Evolutionary conservation across 208 protist species (phyloP), one percentile per base, ranked within the genome.

Genomic region (Acanthamoeba quina): DNA sequence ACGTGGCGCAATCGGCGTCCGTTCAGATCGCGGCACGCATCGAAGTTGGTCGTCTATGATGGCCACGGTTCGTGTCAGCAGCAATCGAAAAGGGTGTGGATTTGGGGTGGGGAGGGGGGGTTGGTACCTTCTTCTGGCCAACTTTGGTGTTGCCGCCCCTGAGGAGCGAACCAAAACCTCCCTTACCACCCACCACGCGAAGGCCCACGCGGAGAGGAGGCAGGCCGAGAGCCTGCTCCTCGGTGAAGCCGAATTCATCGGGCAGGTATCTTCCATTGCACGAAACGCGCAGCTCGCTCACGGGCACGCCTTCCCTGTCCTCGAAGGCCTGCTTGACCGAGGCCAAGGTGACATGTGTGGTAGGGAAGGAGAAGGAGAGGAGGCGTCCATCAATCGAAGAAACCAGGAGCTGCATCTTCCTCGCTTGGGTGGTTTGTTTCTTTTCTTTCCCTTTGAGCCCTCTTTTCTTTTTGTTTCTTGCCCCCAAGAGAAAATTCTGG

Each of bases 81-180:
- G 11, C 52, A 54, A 17, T 17, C 15, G 52, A 70, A 11, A 17
- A 70, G 6, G 24, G 24, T 13, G 7, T 13, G 29, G 29, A 37
- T 11, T 34, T 11, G n/a, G 19, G n/a, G 29, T 9, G 29, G 58
- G 52, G 52, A 2, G 17, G 11, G 13, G 2, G 49, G 13, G 52
- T 5, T 1, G 31, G 5, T 78, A 78, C 70, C 70, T 91, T 91
- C 85, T 91, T 91, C 62, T 91, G 85, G 85, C 85, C 85, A 21
- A 91, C 85, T 19, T 37, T 24, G 15, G 85, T 74, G 85, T 72
- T 72, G 58, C 58, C 85, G 10, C 85, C 85, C 34, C 85, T 44
- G 34, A 91, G 85, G 24, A 91, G 62, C 85, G 85, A 91, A 24
- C 85, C 85, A 24, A 91, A 91, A 37, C 85, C 85, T 49, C 85